Evolutionary conservation across 129 eudicot species (phyloP).

Genomic region (Arctium lappa): DNA sequence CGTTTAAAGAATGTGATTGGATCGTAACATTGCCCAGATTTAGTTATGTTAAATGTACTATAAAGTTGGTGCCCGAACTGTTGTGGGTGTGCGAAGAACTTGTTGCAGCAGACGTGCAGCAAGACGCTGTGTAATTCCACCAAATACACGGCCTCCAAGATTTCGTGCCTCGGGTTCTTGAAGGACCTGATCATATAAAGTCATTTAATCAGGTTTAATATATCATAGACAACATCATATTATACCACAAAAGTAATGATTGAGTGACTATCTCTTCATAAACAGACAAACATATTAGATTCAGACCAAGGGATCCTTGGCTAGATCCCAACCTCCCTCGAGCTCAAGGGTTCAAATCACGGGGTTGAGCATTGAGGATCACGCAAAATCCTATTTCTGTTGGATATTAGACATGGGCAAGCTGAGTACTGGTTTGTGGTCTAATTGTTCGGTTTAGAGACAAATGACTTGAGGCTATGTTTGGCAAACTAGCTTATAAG

Average conservation of each 20-base stretch:
- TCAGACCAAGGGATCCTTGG: neutral
- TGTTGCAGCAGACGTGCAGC: conserved; percentile 97
- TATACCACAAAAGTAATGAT: neutral
- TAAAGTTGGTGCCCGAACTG: conserved; percentile 34
- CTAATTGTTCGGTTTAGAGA: neutral
- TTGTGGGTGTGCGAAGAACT: conserved; percentile 68
- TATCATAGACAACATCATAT: neutral
- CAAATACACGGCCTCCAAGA: conserved; percentile 83
- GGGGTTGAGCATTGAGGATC: neutral
- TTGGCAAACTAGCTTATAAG: too few species aligned
- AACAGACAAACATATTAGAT: neutral
- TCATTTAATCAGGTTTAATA: conserved; percentile 5
- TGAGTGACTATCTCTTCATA: neutral
- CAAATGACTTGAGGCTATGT: neutral
- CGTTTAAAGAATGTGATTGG: conserved; percentile 26
- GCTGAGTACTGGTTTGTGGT: neutral
- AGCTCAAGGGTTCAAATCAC: neutral
- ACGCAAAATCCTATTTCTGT: neutral
- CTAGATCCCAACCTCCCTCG: neutral
- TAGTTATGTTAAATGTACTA: conserved; percentile 18
- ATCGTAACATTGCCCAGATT: neutral
- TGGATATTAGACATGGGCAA: neutral
- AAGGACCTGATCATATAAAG: conserved; percentile 57
- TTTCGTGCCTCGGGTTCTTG: conserved; percentile 81
- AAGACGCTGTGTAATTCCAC: conserved; percentile 86